Percentiles rank a stretch among this genome's conserved stretches.
phyloP scores from a whole-genome alignment of 345 rosid species.

The Hypericum androsaemum region DNA sequence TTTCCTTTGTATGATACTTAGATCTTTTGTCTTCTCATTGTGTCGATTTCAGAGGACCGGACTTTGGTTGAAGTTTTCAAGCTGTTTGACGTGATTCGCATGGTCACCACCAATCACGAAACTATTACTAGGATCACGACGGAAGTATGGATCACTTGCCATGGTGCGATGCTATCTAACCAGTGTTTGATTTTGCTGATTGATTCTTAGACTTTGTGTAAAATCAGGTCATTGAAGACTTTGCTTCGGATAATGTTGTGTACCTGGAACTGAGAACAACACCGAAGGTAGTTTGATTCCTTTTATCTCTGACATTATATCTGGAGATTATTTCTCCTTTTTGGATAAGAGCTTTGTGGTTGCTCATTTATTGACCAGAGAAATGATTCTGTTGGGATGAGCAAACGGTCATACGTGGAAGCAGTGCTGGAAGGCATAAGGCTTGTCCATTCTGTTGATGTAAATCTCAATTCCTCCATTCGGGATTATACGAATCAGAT shows the following conservation, averaged over 20 bases:
- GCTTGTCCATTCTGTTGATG: slow-evolving; percentile 45
- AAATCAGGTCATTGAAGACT: slow-evolving; percentile 76
- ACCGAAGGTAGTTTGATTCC: slow-evolving; percentile 58
- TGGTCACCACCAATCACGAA: slow-evolving; percentile 70
- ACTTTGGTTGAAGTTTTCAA: slow-evolving; percentile 74
- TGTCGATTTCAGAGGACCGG: slow-evolving; percentile 44
- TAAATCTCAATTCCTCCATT: slow-evolving; percentile 35
- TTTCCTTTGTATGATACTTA: background rate
- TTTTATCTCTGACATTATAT: background rate
- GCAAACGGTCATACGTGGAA: slow-evolving; percentile 85
- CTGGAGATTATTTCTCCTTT: background rate
- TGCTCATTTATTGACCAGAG: slow-evolving; percentile 33
- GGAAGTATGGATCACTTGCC: slow-evolving; percentile 39
- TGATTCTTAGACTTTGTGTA: background rate
- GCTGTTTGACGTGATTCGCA: slow-evolving; percentile 76
- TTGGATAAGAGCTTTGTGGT: slow-evolving; percentile 10
- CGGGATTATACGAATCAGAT: slow-evolving; percentile 11
- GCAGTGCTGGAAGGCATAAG: slow-evolving; percentile 76
- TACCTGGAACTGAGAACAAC: slow-evolving; percentile 89
- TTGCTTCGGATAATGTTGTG: slow-evolving; percentile 81
- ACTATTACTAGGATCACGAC: slow-evolving; percentile 74
- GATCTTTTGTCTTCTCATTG: background rate
- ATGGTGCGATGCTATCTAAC: background rate
- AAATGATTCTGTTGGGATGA: slow-evolving; percentile 79
- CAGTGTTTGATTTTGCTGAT: background rate